phyloP scores from a whole-genome alignment of 1,284 basidiomycete species.

The Leccinum fallax region DNA sequence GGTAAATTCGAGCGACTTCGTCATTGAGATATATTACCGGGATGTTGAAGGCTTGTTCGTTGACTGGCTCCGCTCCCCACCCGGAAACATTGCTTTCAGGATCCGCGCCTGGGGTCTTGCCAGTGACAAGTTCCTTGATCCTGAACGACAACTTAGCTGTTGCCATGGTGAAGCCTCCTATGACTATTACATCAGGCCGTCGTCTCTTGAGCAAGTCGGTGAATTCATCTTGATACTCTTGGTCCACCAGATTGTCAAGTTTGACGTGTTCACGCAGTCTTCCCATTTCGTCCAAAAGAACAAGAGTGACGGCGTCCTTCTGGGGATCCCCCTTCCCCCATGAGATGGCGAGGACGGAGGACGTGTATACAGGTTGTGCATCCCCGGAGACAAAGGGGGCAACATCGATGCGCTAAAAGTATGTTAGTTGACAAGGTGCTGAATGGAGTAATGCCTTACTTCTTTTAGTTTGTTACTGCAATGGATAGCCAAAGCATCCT shows the following conservation, averaged over 20 bases:
- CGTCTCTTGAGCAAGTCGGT: constrained; percentile 79
- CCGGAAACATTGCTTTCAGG: constrained; percentile 30
- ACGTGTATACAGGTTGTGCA: constrained; percentile 70
- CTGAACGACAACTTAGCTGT: constrained; percentile 74
- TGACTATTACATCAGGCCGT: constrained; percentile 86
- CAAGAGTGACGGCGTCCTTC: constrained; percentile 85
- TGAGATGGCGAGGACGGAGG: constrained; percentile 90
- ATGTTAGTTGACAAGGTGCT: constrained; percentile 18
- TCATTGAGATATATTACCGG: constrained; percentile 88
- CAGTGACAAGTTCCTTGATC: constrained; percentile 57
- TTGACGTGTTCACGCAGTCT: constrained; percentile 87
- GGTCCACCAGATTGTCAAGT: constrained; percentile 84
- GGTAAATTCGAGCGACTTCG: constrained; percentile 93
- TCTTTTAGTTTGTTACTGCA: constrained; percentile 72
- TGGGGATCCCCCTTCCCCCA: constrained; percentile 95
- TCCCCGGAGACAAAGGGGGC: constrained; percentile 72
- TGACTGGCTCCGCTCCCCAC: constrained; percentile 37
- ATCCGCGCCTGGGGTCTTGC: constrained; percentile 27
- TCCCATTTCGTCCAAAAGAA: constrained; percentile 87
- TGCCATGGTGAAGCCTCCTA: constrained; percentile 87
- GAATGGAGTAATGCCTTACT: constrained; percentile 47
- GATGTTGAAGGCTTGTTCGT: constrained; percentile 54
- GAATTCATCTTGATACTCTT: constrained; percentile 72
- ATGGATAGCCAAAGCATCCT: constrained; percentile 75
- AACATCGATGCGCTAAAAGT: constrained; percentile 63